These are phyloP conservation scores for Cladochytrium tenue DNA, from an alignment of 371 early-diverging fungal genomes.

Conservation along the genomic window DNA sequence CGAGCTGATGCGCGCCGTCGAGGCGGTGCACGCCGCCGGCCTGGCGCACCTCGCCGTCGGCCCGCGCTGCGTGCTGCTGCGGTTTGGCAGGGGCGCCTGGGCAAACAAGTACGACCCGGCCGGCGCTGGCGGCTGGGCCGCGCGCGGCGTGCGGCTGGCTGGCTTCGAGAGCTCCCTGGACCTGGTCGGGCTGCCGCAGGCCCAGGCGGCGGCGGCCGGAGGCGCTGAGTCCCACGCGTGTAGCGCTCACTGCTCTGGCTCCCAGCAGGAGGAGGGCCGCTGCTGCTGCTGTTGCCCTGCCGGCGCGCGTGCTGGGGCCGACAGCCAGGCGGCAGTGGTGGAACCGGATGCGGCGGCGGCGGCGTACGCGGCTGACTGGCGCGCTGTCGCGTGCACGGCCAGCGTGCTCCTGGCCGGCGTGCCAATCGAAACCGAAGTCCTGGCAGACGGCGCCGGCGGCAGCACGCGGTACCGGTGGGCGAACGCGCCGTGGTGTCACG, in stretches of 20 bases:
- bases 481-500: slow-evolving; percentile 4
- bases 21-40: slow-evolving; percentile 37
- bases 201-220: too few relatives aligned
- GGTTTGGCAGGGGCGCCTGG: slow-evolving; percentile 1
- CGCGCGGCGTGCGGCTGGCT: slow-evolving; percentile 28
- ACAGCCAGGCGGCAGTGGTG: too few relatives aligned
- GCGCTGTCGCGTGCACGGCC: slow-evolving; percentile 37
- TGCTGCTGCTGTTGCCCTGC: too few relatives aligned
- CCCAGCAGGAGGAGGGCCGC: too few relatives aligned
- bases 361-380: slow-evolving; percentile 52
- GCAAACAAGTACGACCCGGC: slow-evolving; percentile 21
- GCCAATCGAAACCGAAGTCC: slow-evolving; percentile 34
- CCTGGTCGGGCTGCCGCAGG: too few relatives aligned
- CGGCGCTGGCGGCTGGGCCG: slow-evolving; percentile 40
- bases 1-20: slow-evolving; percentile 36
- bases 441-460: too few relatives aligned
- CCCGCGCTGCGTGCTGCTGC: slow-evolving; percentile 1
- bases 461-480: too few relatives aligned
- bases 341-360: too few relatives aligned
- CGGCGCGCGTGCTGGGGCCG: too few relatives aligned
- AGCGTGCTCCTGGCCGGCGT: slow-evolving; percentile 44
- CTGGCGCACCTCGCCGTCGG: slow-evolving; percentile 28
- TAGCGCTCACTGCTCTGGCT: too few relatives aligned
- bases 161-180: slow-evolving; percentile 42
- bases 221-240: too few relatives aligned